Percentiles rank a stretch among this genome's conserved stretches.
Evolutionary conservation across 345 rosid genomes (phyloP).

Genomic region (Populus davidiana): DNA sequence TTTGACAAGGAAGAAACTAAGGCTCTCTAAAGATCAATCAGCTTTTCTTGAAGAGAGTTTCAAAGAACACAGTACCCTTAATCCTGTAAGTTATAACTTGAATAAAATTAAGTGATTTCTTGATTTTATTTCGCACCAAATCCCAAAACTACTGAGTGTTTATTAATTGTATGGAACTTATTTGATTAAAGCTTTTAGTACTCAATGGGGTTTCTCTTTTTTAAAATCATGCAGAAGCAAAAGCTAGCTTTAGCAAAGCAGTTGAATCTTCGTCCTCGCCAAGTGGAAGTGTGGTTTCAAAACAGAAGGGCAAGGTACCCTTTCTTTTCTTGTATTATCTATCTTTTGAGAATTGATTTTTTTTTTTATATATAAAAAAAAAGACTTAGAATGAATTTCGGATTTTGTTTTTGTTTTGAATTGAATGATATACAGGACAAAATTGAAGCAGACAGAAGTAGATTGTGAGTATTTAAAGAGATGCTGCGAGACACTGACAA

Average conservation of each 20-base stretch:
- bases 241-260: slow-evolving; percentile 81
- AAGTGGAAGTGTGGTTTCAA: slow-evolving; percentile 98
- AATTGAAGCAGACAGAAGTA: slow-evolving; percentile 90
- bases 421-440: slow-evolving; percentile 51
- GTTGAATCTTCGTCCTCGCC: slow-evolving; percentile 87
- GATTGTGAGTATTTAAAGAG: slow-evolving; percentile 90
- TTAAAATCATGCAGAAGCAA: slow-evolving; percentile 49
- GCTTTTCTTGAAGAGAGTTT: slow-evolving; percentile 94
- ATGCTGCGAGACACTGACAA: slow-evolving; percentile 81
- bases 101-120: neutral
- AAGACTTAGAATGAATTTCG: neutral
- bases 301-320: slow-evolving; percentile 90
- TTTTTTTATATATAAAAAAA: too few relatives aligned
- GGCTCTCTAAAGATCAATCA: slow-evolving; percentile 85
- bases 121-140: neutral
- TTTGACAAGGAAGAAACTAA: slow-evolving; percentile 82
- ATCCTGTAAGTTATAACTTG: slow-evolving; percentile 56
- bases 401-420: neutral
- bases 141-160: neutral
- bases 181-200: neutral
- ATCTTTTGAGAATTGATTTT: neutral
- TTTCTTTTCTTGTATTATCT: neutral
- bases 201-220: neutral
- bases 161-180: neutral
- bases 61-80: slow-evolving; percentile 82